Evolutionary conservation across 306 rosid species (phyloP).

Genomic region (Trifolium subterraneum): DNA sequence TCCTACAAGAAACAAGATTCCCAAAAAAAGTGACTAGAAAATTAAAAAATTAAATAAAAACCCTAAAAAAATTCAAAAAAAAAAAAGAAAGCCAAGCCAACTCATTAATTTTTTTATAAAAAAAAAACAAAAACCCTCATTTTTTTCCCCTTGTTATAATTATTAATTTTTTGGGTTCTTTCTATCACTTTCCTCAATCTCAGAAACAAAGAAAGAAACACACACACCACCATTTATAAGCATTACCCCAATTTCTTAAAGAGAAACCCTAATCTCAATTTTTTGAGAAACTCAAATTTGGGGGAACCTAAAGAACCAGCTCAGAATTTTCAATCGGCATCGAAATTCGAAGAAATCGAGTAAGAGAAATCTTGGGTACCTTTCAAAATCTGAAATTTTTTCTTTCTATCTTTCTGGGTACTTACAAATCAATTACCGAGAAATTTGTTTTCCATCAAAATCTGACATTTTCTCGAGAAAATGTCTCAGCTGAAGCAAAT

Average conservation of each 20-base stretch:
- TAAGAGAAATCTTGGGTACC: conserved; percentile 44
- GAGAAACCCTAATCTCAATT: conserved; percentile 33
- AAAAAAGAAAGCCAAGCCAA: conserved; percentile 18
- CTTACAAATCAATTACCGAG: not conserved
- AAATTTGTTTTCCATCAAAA: not conserved
- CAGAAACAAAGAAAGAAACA: conserved; percentile 26
- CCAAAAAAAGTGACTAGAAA: conserved; percentile 33
- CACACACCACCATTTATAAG: conserved; percentile 26
- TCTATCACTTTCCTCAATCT: conserved; percentile 40
- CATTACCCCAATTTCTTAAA: conserved; percentile 26
- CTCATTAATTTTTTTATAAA: not conserved
- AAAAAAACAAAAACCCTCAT: not conserved
- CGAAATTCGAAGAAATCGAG: conserved; percentile 6
- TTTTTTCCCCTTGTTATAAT: conserved; percentile 9
- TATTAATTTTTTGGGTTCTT: not conserved
- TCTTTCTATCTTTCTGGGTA: conserved; percentile 7
- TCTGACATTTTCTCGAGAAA: conserved; percentile 38
- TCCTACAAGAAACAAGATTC: conserved; percentile 85
- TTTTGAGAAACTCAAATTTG: conserved; percentile 26
- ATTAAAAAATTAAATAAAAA: not conserved
- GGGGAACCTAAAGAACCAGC: not conserved
- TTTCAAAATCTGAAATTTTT: conserved; percentile 26
- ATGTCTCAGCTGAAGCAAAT: conserved; percentile 68
- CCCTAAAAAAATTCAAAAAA: not conserved
- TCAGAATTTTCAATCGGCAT: conserved; percentile 23